Base-by-base conservation (phyloP, 305 asterid genomes). In the Rubia tinctorum region DNA sequence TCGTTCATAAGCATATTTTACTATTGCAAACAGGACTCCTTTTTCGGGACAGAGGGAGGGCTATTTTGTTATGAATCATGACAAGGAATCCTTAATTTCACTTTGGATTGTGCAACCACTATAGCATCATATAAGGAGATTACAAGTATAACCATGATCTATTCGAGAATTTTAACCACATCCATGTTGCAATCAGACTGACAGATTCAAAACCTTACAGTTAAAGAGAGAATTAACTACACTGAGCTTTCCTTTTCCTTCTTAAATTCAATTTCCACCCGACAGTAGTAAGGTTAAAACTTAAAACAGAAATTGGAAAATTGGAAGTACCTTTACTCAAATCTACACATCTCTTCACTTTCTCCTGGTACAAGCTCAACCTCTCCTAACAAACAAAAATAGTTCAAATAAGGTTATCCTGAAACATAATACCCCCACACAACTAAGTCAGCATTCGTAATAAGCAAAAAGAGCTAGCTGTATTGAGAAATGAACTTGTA, bases 301-400 rank as follows among this genome's bases (percentile, higher is more conserved):
- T 51, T 0, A 13, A 20, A 34, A 64, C 73, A 68, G 64, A 58
- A 66, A 37, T 59, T 40, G 76, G 18, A 51, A 51, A 53, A 17
- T 15, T 6, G 9, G 9, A 53, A 44, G 66, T 88, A 95, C 98
- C 99, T 89, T 81, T 89, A 82, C 84, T 89, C 80, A 83, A 79
- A 75, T 89, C 88, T 75, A 82, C 76, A 87, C 83, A 84, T 12
- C 86, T 83, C 79, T 92, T 84, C 82, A 95, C 73, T 83, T 92
- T 95, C 80, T 92, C 95, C 82, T 90, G 82, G 76, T 87, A 91
- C 86, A 95, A 75, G 76, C 80, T 86, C 86, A 90, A 79, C 69
- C 99, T 87, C 80, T 95, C 99, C 98, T 92, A 80, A n/a, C 67
- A 55, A 56, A 81, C 59, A 55, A 71, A 83, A 45, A 62, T 39